Evolutionary conservation across 2,329 filamentous ascomycete species (phyloP).

Genomic region (Alternaria postmessia): DNA sequence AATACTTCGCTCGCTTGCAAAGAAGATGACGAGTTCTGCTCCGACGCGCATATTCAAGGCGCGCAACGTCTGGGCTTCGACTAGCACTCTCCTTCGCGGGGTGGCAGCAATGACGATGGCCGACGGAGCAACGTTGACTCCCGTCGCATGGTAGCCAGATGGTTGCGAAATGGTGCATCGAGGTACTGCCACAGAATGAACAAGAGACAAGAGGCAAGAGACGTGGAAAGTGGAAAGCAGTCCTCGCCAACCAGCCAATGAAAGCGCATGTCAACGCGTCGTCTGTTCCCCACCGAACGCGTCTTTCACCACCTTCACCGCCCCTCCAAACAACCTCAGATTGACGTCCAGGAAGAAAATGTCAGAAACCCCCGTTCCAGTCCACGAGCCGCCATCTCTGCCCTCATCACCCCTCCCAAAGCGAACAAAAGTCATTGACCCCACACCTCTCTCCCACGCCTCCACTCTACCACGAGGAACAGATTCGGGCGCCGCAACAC

Average conservation of each 20-base stretch:
- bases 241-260: constrained; percentile 10
- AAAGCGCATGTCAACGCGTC: constrained; percentile 13
- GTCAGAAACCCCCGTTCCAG: constrained; percentile 38
- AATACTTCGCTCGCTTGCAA: background rate
- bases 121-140: background rate
- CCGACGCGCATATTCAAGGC: background rate
- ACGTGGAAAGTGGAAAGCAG: background rate
- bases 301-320: constrained; percentile 19
- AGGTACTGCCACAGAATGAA: background rate
- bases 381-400: constrained; percentile 61
- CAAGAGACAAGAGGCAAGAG: background rate
- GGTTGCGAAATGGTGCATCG: background rate
- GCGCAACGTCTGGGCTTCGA: background rate
- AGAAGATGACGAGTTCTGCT: background rate
- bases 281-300: constrained; percentile 12
- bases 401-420: constrained; percentile 81
- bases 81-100: background rate
- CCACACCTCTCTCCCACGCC: constrained; percentile 43
- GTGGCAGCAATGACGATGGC: background rate
- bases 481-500: constrained; percentile 48
- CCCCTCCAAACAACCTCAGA: constrained; percentile 18
- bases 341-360: constrained; percentile 18
- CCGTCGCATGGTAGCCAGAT: background rate
- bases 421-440: constrained; percentile 72
- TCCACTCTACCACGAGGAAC: constrained; percentile 36